Evolutionary conservation across 2,329 filamentous ascomycete genomes (phyloP).

Genomic region (Nigrograna mackinnonii): DNA sequence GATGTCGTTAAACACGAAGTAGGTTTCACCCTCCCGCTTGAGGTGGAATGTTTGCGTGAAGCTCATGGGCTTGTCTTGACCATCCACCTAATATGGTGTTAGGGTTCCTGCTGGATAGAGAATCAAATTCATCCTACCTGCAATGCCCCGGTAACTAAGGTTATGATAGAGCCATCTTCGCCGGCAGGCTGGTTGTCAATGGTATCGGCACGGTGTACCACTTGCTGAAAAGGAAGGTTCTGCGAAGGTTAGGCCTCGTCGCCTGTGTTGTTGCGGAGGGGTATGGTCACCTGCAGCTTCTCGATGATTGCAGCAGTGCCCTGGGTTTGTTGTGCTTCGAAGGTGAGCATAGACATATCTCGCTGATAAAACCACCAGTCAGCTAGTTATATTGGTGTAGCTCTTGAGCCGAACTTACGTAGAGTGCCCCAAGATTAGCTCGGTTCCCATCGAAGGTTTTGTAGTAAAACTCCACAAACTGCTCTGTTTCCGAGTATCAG

Average conservation of each 20-base stretch:
- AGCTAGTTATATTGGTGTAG: neutral
- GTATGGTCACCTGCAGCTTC: conserved; percentile 74
- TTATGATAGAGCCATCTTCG: conserved; percentile 72
- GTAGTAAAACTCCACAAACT: conserved; percentile 94
- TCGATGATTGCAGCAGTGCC: conserved; percentile 71
- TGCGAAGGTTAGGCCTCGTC: conserved; percentile 40
- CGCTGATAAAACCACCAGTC: conserved; percentile 56
- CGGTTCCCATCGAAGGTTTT: conserved; percentile 79
- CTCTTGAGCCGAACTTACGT: conserved; percentile 63
- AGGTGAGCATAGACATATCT: conserved; percentile 88
- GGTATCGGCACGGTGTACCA: conserved; percentile 76
- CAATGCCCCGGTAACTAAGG: conserved; percentile 86
- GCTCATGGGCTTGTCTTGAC: conserved; percentile 83
- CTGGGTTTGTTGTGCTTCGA: conserved; percentile 71
- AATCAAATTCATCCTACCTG: conserved; percentile 60
- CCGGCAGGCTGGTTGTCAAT: conserved; percentile 81
- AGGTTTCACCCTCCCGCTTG: conserved; percentile 69
- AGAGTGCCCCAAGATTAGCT: conserved; percentile 68
- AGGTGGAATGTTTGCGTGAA: conserved; percentile 92
- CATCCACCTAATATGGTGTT: conserved; percentile 69
- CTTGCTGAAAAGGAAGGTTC: conserved; percentile 79
- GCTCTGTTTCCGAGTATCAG: no score
- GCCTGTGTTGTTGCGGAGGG: neutral
- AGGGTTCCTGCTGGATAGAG: conserved; percentile 5
- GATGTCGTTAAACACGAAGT: conserved; percentile 91